A percentile compares a stretch with the other conserved stretches of the same genome.
Conservation (phyloP, 2,329 filamentous ascomycete genomes). For the Neocucurbitaria cava region DNA sequence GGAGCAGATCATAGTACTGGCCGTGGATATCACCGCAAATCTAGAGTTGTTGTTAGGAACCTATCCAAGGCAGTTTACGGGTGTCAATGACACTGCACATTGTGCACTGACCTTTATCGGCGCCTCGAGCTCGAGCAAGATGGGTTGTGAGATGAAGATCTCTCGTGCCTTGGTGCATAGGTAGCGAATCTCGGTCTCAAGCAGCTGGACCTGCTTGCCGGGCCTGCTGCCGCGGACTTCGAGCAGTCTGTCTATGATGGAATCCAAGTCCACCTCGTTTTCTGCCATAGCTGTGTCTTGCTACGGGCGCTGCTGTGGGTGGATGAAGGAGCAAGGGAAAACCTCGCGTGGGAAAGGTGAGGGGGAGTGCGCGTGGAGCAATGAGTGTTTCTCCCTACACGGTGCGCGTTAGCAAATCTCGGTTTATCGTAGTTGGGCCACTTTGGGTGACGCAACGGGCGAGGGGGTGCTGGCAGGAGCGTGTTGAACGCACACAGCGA, state of each 20-base stretch:
- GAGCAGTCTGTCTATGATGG: constrained; percentile 97
- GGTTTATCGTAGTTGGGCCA: constrained; percentile 11
- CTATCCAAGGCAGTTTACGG: constrained; percentile 3
- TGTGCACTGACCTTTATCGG: constrained; percentile 86
- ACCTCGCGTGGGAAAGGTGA: constrained; percentile 43
- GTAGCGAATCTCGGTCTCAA: constrained; percentile 95
- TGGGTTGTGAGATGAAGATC: constrained; percentile 99
- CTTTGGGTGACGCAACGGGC: constrained; percentile 18
- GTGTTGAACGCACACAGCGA: constrained; percentile 14
- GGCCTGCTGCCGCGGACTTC: constrained; percentile 98
- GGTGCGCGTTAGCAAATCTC: constrained; percentile 28
- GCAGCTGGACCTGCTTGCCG: constrained; percentile 96
- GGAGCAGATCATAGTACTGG: constrained; percentile 97
- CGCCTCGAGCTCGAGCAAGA: constrained; percentile 94
- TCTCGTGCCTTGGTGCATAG: constrained; percentile 98
- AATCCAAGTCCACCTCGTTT: constrained; percentile 97
- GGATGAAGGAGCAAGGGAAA: constrained; percentile 39
- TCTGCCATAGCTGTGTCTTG: constrained; percentile 70
- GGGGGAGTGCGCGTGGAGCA: constrained; percentile 34
- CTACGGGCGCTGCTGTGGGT: constrained; percentile 34
- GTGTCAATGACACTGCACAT: constrained; percentile 1
- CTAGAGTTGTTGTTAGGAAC: constrained; percentile 57
- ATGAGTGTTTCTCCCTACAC: constrained; percentile 26
- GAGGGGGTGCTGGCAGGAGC: constrained; percentile 19
- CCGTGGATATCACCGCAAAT: constrained; percentile 99